Evolutionary conservation across 1,284 basidiomycete genomes (phyloP).

Genomic region (Abortiporus biennis): DNA sequence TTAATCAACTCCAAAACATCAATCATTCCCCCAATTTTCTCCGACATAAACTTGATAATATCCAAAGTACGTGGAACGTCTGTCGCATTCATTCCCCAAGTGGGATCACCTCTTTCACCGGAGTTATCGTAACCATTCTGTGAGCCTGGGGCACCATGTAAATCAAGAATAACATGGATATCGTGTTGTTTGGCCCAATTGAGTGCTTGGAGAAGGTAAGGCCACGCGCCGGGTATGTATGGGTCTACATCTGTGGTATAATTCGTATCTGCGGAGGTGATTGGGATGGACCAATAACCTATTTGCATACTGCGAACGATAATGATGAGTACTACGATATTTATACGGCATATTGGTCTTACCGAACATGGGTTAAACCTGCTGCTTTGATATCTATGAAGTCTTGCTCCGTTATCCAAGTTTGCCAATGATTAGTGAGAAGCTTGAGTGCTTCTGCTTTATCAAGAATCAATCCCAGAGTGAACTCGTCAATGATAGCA

Average conservation of each 20-base stretch:
- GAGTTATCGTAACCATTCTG: slow-evolving; percentile 84
- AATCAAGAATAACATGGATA: slow-evolving; percentile 63
- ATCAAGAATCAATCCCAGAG: slow-evolving; percentile 54
- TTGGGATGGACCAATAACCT: slow-evolving; percentile 73
- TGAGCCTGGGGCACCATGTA: slow-evolving; percentile 66
- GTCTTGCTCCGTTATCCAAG: slow-evolving; percentile 72
- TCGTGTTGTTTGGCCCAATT: slow-evolving; percentile 55
- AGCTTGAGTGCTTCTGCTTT: slow-evolving; percentile 36
- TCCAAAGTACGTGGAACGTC: slow-evolving; percentile 64
- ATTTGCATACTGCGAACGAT: slow-evolving; percentile 49
- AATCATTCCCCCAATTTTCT: slow-evolving; percentile 48
- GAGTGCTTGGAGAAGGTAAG: slow-evolving; percentile 59
- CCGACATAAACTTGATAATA: slow-evolving; percentile 51
- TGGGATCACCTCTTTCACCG: slow-evolving; percentile 59
- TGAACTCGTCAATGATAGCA: slow-evolving; percentile 64
- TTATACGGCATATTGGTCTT: slow-evolving; percentile 12
- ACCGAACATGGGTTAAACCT: slow-evolving; percentile 76
- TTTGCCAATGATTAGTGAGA: slow-evolving; percentile 61
- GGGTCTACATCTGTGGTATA: slow-evolving; percentile 45
- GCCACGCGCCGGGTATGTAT: slow-evolving; percentile 62
- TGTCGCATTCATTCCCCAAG: slow-evolving; percentile 53
- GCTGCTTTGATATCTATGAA: slow-evolving; percentile 60
- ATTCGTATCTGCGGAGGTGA: slow-evolving; percentile 45
- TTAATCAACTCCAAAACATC: slow-evolving; percentile 62
- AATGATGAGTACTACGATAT: not conserved